A percentile compares a stretch with the other conserved stretches of the same genome.
Conservation (phyloP, 441 rosid genomes). For the Jatropha podagrica region DNA sequence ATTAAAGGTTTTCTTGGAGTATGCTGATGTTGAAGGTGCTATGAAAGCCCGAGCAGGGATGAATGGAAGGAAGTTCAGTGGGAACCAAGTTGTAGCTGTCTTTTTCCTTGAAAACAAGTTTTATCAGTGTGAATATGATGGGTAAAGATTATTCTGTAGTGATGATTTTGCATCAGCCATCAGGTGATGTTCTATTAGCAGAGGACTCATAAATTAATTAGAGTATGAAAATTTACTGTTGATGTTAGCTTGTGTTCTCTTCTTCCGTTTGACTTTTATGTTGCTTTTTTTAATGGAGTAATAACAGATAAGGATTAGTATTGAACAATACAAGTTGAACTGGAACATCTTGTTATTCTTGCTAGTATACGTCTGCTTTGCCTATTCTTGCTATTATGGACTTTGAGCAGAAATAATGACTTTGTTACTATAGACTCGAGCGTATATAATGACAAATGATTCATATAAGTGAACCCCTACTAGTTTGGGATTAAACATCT, state of each 20-base stretch:
- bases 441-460: too few relatives aligned
- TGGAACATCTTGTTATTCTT: neutral
- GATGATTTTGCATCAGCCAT: neutral
- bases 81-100: conserved; percentile 74
- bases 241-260: too few relatives aligned
- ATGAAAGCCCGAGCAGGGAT: conserved; percentile 64
- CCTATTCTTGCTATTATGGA: too few relatives aligned
- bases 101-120: conserved; percentile 69
- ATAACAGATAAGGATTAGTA: neutral
- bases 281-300: neutral
- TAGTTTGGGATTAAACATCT: too few relatives aligned
- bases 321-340: neutral
- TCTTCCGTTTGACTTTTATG: neutral
- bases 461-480: too few relatives aligned
- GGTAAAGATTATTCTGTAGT: neutral
- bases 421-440: too few relatives aligned
- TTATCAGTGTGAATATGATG: conserved; percentile 67
- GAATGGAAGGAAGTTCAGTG: conserved; percentile 88
- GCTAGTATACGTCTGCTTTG: too few relatives aligned
- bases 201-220: neutral
- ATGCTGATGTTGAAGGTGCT: conserved; percentile 62
- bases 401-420: too few relatives aligned
- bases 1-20: conserved; percentile 74
- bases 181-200: neutral
- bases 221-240: neutral